These are phyloP conservation scores for Mucor indicus DNA, from an alignment of 371 early-diverging fungal species.

Conservation along the genomic window DNA sequence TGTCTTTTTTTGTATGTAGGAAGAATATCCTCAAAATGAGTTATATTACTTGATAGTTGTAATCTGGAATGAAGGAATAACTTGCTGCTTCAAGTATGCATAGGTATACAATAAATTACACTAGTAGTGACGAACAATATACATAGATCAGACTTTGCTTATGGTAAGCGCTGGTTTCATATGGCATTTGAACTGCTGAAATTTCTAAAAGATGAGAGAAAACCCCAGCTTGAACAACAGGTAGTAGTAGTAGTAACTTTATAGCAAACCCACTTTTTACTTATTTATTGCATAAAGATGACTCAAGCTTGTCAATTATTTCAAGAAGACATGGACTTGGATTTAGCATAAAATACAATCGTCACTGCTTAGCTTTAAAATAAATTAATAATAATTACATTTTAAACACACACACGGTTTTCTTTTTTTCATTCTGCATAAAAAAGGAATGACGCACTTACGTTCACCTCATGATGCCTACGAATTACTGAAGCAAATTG, in stretches of 20 bases:
- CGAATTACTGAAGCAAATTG: constrained; percentile 74
- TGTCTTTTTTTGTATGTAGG: neutral
- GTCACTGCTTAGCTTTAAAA: too few relatives aligned
- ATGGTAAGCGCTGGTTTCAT: constrained; percentile 5
- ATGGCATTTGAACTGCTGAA: constrained; percentile 8
- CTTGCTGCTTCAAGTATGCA: constrained; percentile 5
- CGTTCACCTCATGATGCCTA: constrained; percentile 60
- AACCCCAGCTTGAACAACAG: constrained; percentile 1
- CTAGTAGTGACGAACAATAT: too few relatives aligned
- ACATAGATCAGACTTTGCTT: constrained; percentile 1
- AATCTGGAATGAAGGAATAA: constrained; percentile 20
- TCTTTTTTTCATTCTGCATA: constrained; percentile 3
- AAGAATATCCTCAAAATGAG: constrained; percentile 14
- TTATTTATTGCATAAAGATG: constrained; percentile 1
- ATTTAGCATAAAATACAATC: too few relatives aligned
- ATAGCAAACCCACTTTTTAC: neutral
- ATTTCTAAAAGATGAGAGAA: constrained; percentile 4
- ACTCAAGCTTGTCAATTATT: constrained; percentile 2
- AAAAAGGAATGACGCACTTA: constrained; percentile 28
- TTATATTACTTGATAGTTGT: constrained; percentile 20
- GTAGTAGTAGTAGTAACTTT: neutral
- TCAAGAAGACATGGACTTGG: too few relatives aligned
- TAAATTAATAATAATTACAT: too few relatives aligned
- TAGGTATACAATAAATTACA: too few relatives aligned
- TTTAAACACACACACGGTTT: too few relatives aligned